Evolutionary conservation across 2,329 filamentous ascomycete species (phyloP).

Genomic region (Cercospora sojina): DNA sequence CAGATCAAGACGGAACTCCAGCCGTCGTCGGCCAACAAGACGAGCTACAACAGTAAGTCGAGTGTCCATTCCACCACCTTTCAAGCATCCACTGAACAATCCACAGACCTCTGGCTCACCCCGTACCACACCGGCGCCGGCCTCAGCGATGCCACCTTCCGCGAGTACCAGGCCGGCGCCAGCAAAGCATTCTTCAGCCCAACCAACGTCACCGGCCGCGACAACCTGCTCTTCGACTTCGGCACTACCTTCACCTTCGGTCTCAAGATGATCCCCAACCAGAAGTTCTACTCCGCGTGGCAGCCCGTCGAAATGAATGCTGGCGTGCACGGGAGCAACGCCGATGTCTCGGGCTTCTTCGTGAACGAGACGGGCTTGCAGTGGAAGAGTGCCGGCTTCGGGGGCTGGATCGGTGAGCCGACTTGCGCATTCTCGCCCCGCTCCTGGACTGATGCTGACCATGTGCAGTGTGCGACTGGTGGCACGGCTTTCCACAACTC

Average conservation of each 20-base stretch:
- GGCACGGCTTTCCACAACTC: conserved; percentile 37
- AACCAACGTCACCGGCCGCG: conserved; percentile 29
- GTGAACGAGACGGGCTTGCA: conserved; percentile 39
- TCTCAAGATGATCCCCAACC: conserved; percentile 23
- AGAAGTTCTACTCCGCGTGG: conserved; percentile 36
- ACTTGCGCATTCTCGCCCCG: neutral
- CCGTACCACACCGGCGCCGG: conserved; percentile 36
- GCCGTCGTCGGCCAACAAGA: neutral
- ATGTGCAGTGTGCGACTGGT: conserved; percentile 35
- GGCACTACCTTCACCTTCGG: conserved; percentile 34
- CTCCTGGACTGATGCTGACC: neutral
- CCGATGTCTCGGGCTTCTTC: conserved; percentile 27
- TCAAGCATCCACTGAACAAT: neutral
- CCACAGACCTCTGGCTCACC: conserved; percentile 31
- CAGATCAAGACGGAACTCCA: conserved; percentile 32
- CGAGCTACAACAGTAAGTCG: neutral
- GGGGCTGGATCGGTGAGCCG: conserved; percentile 33
- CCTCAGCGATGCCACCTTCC: conserved; percentile 34
- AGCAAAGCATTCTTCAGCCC: conserved; percentile 31
- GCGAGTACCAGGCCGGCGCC: conserved; percentile 15
- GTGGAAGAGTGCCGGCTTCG: conserved; percentile 32
- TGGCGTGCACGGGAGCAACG: conserved; percentile 22
- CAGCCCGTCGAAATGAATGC: conserved; percentile 36
- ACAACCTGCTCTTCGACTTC: conserved; percentile 36
- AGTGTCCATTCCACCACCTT: neutral